A percentile compares a stretch with the other conserved stretches of the same genome.
Conservation (phyloP, 805 yeast species). For the Debaryomyces hansenii region DNA sequence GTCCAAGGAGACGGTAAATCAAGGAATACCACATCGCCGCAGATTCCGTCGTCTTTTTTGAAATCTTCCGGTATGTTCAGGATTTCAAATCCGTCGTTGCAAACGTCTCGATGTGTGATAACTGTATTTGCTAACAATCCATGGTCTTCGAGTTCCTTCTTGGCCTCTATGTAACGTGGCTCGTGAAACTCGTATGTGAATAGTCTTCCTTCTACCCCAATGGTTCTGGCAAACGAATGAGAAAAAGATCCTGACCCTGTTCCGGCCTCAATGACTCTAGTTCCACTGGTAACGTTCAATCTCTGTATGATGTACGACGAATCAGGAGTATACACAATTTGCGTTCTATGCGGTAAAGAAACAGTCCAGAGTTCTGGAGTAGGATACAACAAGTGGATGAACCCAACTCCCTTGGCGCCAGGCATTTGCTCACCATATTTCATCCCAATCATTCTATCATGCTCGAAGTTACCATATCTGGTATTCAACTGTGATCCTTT, state of each 20-base stretch:
- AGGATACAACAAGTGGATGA: slow-evolving; percentile 84
- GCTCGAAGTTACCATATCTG: slow-evolving; percentile 88
- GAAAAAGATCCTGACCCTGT: slow-evolving; percentile 97
- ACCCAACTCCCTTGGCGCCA: slow-evolving; percentile 73
- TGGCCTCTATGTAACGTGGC: slow-evolving; percentile 77
- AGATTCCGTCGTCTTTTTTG: slow-evolving; percentile 27
- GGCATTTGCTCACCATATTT: slow-evolving; percentile 85
- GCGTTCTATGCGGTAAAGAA: slow-evolving; percentile 96
- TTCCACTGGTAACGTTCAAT: slow-evolving; percentile 68
- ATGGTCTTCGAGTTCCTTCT: slow-evolving; percentile 72
- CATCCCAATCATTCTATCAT: slow-evolving; percentile 75
- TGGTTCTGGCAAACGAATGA: slow-evolving; percentile 86
- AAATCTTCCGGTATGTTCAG: slow-evolving; percentile 29
- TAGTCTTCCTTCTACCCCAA: slow-evolving; percentile 58
- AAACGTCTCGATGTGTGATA: slow-evolving; percentile 89
- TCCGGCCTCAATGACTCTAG: slow-evolving; percentile 91
- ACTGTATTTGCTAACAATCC: slow-evolving; percentile 57
- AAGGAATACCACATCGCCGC: slow-evolving; percentile 76
- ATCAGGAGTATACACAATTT: slow-evolving; percentile 95
- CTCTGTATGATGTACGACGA: slow-evolving; percentile 88
- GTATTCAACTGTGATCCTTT: slow-evolving; percentile 71
- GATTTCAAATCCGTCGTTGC: slow-evolving; percentile 77
- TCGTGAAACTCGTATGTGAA: slow-evolving; percentile 92
- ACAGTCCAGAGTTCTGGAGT: slow-evolving; percentile 95
- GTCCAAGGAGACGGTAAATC: slow-evolving; percentile 98